Evolutionary conservation across 306 rosid genomes (phyloP), one percentile per base, ranked within the genome.

Genomic region (Sindora glabra): DNA sequence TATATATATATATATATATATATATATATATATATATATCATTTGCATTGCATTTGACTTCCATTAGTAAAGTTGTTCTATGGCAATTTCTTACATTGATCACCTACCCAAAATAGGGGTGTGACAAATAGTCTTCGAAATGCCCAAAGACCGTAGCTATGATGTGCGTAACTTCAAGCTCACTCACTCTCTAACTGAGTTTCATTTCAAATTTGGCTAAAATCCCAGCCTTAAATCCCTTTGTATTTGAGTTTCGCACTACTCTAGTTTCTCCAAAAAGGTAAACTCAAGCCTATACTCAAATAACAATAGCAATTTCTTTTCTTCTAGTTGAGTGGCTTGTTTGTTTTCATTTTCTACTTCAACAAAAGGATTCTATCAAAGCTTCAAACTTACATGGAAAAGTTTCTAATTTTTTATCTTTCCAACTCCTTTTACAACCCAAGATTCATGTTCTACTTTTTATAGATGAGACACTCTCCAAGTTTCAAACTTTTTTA

Each of bases 111-210:
- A n/a, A n/a, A n/a, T n/a, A n/a, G n/a, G n/a, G n/a, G n/a, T n/a
- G n/a, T n/a, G 76, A 7, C 57, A 25, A 30, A 82, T 80, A 14
- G 55, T 59, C 16, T 6, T 61, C 37, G 85, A 82, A 14, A 79
- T 82, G 89, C 82, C 79, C 3, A 34, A 3, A 1, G 89, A 76
- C 39, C 70, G 85, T 45, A 78, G 89, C 50, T 82, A 76, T 62
- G 65, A 33, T n/a, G 85, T 82, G 15, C 32, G 65, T 1, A 45
- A 48, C 17, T 27, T 67, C 0, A 76, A 79, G 11, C 65, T 82
- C 16, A 29, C 69, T 54, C 67, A 49, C 19, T 52, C 89, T 0
- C 71, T 79, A 12, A 1, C 29, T 2, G 72, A 73, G 5, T 82
- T 79, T 50, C 80, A 61, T 5, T 24, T 64, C n/a, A 33, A 14